Percentiles rank a stretch among this genome's conserved stretches.
phyloP scores from a whole-genome alignment of 441 rosid genomes.

The Arabidopsis hybrid region DNA sequence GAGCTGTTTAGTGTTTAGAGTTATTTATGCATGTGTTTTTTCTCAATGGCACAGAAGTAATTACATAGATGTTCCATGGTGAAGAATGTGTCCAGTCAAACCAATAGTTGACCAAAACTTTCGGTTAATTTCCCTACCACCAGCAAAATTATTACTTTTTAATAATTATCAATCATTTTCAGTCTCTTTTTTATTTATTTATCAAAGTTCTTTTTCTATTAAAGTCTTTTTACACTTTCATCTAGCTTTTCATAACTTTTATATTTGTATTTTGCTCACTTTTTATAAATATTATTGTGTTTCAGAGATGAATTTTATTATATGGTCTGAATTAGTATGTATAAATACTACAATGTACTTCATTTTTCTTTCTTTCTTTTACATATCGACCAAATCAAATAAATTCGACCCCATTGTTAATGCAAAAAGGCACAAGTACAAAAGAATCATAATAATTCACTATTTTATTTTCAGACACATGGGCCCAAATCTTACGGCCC shows the following conservation, averaged over 20 bases:
- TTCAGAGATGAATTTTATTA: neutral
- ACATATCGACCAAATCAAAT: neutral
- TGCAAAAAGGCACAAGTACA: conserved; percentile 12
- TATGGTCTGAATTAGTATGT: neutral
- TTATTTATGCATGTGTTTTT: neutral
- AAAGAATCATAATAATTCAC: conserved; percentile 16
- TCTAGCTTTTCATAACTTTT: neutral
- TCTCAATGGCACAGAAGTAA: neutral
- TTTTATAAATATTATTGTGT: neutral
- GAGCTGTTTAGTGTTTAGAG: neutral
- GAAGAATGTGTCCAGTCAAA: conserved; percentile 54
- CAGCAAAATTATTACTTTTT: conserved; percentile 61
- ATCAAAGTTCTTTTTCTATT: neutral
- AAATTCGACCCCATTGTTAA: conserved; percentile 15
- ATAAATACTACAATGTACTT: neutral
- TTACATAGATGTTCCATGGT: neutral
- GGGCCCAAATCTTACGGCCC: conserved; percentile 41
- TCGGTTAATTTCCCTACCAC: conserved; percentile 26
- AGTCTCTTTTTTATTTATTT: neutral
- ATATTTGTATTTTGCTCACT: neutral
- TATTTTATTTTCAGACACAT: conserved; percentile 20
- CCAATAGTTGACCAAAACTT: conserved; percentile 50
- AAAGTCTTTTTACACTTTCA: neutral
- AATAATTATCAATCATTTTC: conserved; percentile 59
- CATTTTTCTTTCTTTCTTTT: neutral